phyloP scores from a whole-genome alignment of 2,329 filamentous ascomycete genomes.

The Plenodomus tracheiphilus region DNA sequence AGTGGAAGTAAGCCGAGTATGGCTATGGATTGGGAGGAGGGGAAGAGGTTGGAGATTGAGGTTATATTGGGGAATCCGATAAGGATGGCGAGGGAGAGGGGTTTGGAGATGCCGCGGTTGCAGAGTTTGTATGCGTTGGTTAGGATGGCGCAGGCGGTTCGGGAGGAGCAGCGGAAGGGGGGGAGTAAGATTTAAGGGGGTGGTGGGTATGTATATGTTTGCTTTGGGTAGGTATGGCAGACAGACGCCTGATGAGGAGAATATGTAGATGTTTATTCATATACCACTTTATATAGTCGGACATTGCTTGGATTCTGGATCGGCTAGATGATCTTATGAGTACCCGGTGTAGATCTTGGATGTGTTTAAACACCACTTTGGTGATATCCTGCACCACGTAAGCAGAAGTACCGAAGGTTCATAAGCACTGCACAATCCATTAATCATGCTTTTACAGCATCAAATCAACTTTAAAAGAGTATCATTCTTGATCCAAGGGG shows the following conservation, averaged over 20 bases:
- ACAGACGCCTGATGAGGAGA: too few relatives aligned
- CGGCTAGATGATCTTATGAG: too few relatives aligned
- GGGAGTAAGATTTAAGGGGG: constrained; percentile 14
- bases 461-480: not conserved
- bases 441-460: too few relatives aligned
- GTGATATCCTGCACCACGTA: too few relatives aligned
- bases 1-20: constrained; percentile 64
- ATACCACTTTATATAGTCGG: too few relatives aligned
- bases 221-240: too few relatives aligned
- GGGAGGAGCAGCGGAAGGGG: constrained; percentile 45
- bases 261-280: too few relatives aligned
- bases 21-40: constrained; percentile 71
- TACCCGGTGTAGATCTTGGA: too few relatives aligned
- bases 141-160: constrained; percentile 62
- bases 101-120: constrained; percentile 67
- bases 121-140: constrained; percentile 69
- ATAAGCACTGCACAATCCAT: too few relatives aligned
- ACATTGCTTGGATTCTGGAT: too few relatives aligned
- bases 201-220: not conserved
- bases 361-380: too few relatives aligned
- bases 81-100: constrained; percentile 63
- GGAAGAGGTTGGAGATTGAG: constrained; percentile 69
- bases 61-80: constrained; percentile 74
- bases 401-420: too few relatives aligned
- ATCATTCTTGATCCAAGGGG: constrained; percentile 4